Evolutionary conservation across 2,329 filamentous ascomycete species (phyloP).

Genomic region (Cytospora chrysosperma): DNA sequence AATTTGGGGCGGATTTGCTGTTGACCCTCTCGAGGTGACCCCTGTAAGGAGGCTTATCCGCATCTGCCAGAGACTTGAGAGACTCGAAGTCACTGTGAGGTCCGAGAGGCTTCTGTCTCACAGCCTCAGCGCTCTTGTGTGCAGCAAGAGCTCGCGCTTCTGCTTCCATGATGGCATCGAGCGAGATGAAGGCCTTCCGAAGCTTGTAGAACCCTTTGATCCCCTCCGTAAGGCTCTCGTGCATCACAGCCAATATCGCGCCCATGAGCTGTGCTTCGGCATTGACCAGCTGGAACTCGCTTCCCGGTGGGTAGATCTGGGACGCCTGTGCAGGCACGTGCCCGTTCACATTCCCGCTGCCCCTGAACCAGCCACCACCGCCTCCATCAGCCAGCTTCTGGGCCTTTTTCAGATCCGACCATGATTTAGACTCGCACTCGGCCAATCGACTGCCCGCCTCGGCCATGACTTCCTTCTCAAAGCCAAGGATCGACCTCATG

Average conservation of each 20-base stretch:
- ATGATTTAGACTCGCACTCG: conserved; percentile 74
- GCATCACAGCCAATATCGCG: conserved; percentile 83
- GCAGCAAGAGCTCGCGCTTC: conserved; percentile 55
- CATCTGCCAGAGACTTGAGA: conserved; percentile 52
- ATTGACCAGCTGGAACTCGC: conserved; percentile 81
- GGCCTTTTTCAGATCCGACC: conserved; percentile 72
- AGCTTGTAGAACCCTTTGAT: conserved; percentile 92
- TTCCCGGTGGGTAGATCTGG: conserved; percentile 73
- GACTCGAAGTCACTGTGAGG: conserved; percentile 49
- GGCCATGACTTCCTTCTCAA: conserved; percentile 88
- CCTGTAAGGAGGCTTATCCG: conserved; percentile 42
- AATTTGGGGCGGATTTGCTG: conserved; percentile 18
- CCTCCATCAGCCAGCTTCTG: conserved; percentile 55
- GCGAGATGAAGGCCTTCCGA: conserved; percentile 79
- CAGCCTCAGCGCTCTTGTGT: conserved; percentile 15
- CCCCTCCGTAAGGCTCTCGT: conserved; percentile 88
- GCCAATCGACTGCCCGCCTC: conserved; percentile 72
- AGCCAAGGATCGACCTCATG: conserved; percentile 81
- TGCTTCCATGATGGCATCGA: conserved; percentile 75
- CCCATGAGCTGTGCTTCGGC: conserved; percentile 87
- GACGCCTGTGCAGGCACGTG: conserved; percentile 40
- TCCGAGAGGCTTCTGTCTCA: conserved; percentile 1
- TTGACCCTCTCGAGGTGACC: conserved; percentile 41
- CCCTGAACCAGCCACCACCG: conserved; percentile 29
- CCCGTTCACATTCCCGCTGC: conserved; percentile 14